These are phyloP conservation scores for Chloranthus sessilifolius DNA, from an alignment of 164 flowering plant species.

Conservation along the genomic window DNA sequence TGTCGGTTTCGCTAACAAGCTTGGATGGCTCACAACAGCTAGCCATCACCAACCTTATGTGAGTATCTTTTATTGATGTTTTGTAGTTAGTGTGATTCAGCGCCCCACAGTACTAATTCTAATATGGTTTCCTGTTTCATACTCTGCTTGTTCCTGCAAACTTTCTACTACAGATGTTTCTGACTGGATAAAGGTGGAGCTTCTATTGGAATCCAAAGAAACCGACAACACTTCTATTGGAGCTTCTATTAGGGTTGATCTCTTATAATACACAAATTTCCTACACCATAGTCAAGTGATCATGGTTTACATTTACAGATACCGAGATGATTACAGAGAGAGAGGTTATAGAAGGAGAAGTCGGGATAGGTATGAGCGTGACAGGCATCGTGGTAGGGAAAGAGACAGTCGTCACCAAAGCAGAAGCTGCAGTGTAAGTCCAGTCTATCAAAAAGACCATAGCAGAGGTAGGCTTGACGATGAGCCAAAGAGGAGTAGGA, in stretches of 20 bases:
- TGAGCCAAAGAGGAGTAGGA: conserved; percentile 43
- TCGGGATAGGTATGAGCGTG: conserved; percentile 68
- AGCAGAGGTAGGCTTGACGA: conserved; percentile 61
- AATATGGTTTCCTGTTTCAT: no score
- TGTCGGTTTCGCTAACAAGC: conserved; percentile 58
- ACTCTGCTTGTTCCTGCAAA: conserved; percentile 32
- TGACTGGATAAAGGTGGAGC: conserved; percentile 72
- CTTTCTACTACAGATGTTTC: conserved; percentile 47
- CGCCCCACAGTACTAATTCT: no score
- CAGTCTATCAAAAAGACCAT: conserved; percentile 49
- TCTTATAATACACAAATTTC: no score
- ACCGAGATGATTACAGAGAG: conserved; percentile 33
- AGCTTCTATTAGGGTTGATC: no score
- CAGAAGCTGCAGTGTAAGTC: conserved; percentile 78
- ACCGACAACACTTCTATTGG: conserved; percentile 50
- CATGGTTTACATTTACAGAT: conserved; percentile 24
- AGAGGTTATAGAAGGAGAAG: conserved; percentile 52
- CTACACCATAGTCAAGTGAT: no score
- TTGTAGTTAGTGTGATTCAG: no score
- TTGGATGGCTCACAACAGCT: conserved; percentile 49
- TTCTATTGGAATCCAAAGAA: conserved; percentile 52
- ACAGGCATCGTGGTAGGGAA: conserved; percentile 57
- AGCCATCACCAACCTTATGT: conserved; percentile 54
- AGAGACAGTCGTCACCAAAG: conserved; percentile 59
- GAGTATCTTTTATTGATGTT: conserved; percentile 18